Evolutionary conservation across 176 grass and related monocot genomes (phyloP), one percentile per base, ranked within the genome.

Genomic region (Avena atlantica): DNA sequence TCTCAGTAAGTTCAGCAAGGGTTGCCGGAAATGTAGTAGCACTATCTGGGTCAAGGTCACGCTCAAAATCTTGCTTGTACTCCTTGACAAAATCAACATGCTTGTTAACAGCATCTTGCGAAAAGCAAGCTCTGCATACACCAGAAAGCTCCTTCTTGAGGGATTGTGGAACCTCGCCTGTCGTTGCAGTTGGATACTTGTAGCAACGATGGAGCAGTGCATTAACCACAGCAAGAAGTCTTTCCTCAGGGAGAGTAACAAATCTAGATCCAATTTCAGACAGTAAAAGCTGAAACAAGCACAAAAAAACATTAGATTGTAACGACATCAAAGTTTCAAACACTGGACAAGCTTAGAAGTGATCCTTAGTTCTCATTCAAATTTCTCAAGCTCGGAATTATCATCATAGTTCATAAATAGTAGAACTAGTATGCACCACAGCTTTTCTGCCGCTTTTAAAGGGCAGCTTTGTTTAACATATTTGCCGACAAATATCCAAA

Each of bases 261-360:
- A 99, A 99, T 94, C 97, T 92, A 21, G 97, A 99, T 79, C 97
- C 97, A 59, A 99, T 99, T 92, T 99, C 97, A 85, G 97, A 99
- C 8, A 99, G 89, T 94, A 99, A 92, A 88, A 89, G 66, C 97
- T 99, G 87, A 88, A 91, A 79, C 70, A 19, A 73, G 82, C 13
- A 81, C 81, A 86, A 95, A 45, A 80, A 11, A 78, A 67, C 55
- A 49, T 34, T 29, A 94, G 21, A 87, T 80, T 36, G 59, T 45
- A 59, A 73, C 50, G 44, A 20, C 25, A 23, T 50, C 19, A 73
- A 81, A 58, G 11, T 15, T 71, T 55, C 13, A 6, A 76, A 10
- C 19, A 27, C 76, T 51, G 8, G 9, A 68, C 8, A 75, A 63
- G 20, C 56, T 66, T 55, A 65, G 15, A 75, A 65, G 13, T 74